Evolutionary conservation across 495 filamentous ascomycete species (phyloP).

Genomic region (Aspergillus wentii): DNA sequence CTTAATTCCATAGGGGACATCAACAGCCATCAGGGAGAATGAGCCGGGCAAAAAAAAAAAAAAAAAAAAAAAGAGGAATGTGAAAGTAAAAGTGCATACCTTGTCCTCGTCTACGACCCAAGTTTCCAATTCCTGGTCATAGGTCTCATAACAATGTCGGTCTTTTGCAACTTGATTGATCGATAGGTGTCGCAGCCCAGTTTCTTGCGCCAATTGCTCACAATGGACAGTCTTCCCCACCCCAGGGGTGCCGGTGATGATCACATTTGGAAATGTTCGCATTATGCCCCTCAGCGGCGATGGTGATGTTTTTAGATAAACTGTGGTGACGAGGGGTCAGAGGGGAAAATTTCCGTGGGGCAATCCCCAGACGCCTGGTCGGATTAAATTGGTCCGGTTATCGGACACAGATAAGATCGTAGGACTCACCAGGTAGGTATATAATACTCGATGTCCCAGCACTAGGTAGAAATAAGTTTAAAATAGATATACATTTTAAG

Average conservation of each 20-base stretch:
- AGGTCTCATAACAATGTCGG: conserved; percentile 73
- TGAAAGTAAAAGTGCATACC: conserved; percentile 40
- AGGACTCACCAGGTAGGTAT: too few species aligned
- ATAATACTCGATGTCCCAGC: too few species aligned
- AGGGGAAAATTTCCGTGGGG: conserved; percentile 11
- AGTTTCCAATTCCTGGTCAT: conserved; percentile 75
- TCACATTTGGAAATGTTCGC: conserved; percentile 76
- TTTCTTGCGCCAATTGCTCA: conserved; percentile 67
- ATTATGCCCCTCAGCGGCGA: conserved; percentile 16
- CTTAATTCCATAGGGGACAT: too few species aligned
- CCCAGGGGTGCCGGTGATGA: conserved; percentile 92
- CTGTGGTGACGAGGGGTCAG: too few species aligned
- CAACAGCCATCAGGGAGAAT: conserved; percentile 2
- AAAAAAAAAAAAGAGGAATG: conserved; percentile 5
- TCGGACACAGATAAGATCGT: too few species aligned
- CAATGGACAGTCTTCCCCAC: conserved; percentile 91
- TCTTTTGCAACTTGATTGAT: conserved; percentile 90
- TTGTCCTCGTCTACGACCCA: conserved; percentile 98
- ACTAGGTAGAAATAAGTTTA: too few species aligned
- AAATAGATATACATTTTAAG: too few species aligned
- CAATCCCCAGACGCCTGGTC: conserved; percentile 7
- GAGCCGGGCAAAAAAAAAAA: conserved; percentile 5
- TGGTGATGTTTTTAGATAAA: neutral
- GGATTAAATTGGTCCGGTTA: conserved; percentile 1
- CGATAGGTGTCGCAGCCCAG: conserved; percentile 75